A percentile compares a stretch with the other conserved stretches of the same genome.
Evolutionary conservation across 129 eudicot species (phyloP).

Genomic region (Flaveria robusta): DNA sequence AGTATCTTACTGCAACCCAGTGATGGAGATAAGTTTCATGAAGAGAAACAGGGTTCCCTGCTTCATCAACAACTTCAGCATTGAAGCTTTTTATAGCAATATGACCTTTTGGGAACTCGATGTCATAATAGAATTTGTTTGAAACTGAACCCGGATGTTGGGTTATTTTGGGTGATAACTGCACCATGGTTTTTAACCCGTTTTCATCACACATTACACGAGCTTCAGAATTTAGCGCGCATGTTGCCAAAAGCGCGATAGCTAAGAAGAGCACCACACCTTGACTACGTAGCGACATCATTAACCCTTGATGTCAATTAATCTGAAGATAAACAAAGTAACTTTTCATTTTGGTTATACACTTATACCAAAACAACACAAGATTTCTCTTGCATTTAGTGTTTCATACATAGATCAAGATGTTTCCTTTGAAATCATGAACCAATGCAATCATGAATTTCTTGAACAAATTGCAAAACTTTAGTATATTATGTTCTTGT

Average conservation of each 20-base stretch:
- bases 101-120: conserved; percentile 63
- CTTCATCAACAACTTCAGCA: conserved; percentile 70
- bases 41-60: conserved; percentile 54
- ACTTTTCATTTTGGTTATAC: neutral
- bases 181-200: conserved; percentile 46
- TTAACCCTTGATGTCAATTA: conserved; percentile 13
- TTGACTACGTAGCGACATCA: conserved; percentile 33
- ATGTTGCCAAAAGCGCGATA: conserved; percentile 24
- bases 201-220: conserved; percentile 32
- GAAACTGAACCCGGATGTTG: conserved; percentile 54
- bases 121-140: conserved; percentile 37
- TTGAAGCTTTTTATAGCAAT: conserved; percentile 56
- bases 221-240: conserved; percentile 31
- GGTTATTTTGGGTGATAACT: conserved; percentile 46
- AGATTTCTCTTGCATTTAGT: neutral
- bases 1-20: conserved; percentile 51
- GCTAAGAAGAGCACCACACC: conserved; percentile 15
- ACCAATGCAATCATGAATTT: neutral
- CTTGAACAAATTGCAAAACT: neutral
- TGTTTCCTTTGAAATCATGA: neutral
- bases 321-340: conserved; percentile 16
- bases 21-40: conserved; percentile 69
- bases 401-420: conserved; percentile 6
- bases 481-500: neutral
- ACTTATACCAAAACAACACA: neutral